Conservation (phyloP, 148 eudicot genomes). For the Fagopyrum tataricum region DNA sequence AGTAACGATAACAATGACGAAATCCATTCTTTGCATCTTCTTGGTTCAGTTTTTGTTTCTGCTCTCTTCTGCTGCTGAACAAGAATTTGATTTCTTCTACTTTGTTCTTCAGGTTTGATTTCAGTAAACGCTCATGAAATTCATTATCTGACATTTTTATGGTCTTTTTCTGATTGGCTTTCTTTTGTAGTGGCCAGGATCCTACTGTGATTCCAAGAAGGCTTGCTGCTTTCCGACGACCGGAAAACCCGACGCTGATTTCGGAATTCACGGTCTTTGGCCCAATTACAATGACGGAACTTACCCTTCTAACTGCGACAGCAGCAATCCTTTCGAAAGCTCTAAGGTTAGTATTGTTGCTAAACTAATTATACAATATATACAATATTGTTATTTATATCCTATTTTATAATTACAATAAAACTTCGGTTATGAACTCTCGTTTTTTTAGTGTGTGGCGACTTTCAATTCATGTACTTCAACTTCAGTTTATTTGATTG, state of each 20-base stretch:
- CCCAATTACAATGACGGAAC: slow-evolving; percentile 55
- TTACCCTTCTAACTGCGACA: slow-evolving; percentile 57
- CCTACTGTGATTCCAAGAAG: slow-evolving; percentile 48
- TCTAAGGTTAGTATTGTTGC: not conserved
- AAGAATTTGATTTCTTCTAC: slow-evolving; percentile 43
- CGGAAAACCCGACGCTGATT: slow-evolving; percentile 64
- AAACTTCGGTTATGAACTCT: no score
- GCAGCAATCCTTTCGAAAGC: not conserved
- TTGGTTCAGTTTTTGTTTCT: not conserved
- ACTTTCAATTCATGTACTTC: no score
- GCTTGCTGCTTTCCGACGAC: slow-evolving; percentile 60
- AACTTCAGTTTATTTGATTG: no score
- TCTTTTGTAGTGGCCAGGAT: slow-evolving; percentile 65
- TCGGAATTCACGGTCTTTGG: slow-evolving; percentile 79
- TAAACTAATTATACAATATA: no score
- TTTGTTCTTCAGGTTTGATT: slow-evolving; percentile 33
- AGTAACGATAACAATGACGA: not conserved
- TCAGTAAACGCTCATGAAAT: not conserved
- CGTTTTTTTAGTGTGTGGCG: no score
- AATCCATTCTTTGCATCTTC: not conserved
- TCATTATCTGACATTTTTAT: not conserved
- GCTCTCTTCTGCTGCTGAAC: not conserved
- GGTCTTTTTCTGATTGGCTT: not conserved
- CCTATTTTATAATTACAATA: no score
- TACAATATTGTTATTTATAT: no score